Conservation (phyloP, 768 basidiomycete species). For the Auricularia heimuer region DNA sequence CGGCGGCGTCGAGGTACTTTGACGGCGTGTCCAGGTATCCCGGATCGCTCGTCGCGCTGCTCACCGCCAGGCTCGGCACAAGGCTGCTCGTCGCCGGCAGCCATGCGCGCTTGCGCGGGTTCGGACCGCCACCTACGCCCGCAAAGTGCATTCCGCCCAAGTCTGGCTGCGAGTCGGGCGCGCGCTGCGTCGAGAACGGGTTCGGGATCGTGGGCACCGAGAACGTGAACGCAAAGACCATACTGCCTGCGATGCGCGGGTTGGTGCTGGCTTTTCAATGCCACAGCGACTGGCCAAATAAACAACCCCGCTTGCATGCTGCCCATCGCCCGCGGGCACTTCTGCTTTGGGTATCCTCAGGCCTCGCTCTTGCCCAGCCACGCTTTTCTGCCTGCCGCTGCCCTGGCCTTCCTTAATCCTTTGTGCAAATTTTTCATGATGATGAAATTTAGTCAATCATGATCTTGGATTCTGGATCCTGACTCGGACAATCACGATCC, state of each 20-base stretch:
- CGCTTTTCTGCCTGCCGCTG: too few species aligned
- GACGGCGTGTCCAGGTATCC: constrained; percentile 66
- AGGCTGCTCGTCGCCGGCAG: constrained; percentile 41
- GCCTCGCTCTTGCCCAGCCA: too few species aligned
- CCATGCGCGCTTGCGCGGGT: constrained; percentile 63
- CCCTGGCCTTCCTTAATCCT: too few species aligned
- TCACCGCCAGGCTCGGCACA: constrained; percentile 43
- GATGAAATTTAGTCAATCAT: too few species aligned
- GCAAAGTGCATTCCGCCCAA: constrained; percentile 14
- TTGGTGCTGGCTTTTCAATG: neutral
- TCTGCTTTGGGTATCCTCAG: too few species aligned
- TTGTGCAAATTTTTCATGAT: too few species aligned
- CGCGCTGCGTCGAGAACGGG: constrained; percentile 38
- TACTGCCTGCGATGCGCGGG: constrained; percentile 10
- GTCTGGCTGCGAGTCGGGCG: constrained; percentile 9
- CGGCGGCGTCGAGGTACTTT: constrained; percentile 35
- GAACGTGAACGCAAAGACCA: constrained; percentile 68
- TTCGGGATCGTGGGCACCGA: constrained; percentile 56
- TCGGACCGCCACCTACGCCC: constrained; percentile 17
- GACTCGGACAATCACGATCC: too few species aligned
- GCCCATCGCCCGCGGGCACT: too few species aligned
- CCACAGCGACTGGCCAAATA: neutral
- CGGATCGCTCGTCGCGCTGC: constrained; percentile 42
- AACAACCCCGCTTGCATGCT: neutral
- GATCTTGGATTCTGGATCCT: too few species aligned